These are phyloP conservation scores for Wallacemonas sp. DNA, from an alignment of 208 protist species.

Conservation along the genomic window DNA sequence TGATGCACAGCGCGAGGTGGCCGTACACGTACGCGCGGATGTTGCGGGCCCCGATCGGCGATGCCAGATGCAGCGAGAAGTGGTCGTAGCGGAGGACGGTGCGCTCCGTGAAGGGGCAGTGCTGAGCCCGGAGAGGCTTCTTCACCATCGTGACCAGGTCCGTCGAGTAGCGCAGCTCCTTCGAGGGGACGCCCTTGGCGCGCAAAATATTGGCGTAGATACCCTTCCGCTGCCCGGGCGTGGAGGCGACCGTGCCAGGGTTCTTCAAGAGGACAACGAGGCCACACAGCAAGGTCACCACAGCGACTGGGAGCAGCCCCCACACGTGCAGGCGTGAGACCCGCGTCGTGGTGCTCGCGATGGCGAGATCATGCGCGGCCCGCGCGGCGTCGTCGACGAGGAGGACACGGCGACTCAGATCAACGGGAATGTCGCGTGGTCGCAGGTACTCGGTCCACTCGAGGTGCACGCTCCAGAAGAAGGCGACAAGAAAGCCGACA, in stretches of 20 bases:
- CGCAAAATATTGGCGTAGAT: slow-evolving; percentile 55
- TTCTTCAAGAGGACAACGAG: slow-evolving; percentile 25
- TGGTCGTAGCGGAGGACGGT: slow-evolving; percentile 81
- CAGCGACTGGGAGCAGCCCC: slow-evolving; percentile 22
- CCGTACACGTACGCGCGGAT: slow-evolving; percentile 58
- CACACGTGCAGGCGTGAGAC: not conserved
- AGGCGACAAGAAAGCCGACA: slow-evolving; percentile 23
- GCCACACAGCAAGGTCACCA: slow-evolving; percentile 18
- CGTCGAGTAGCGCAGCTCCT: slow-evolving; percentile 43
- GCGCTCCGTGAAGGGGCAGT: slow-evolving; percentile 50
- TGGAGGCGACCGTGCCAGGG: slow-evolving; percentile 37
- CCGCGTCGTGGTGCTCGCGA: no score
- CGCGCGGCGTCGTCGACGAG: no score
- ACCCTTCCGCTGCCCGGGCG: slow-evolving; percentile 47
- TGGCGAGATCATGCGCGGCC: not conserved
- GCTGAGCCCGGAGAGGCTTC: slow-evolving; percentile 82
- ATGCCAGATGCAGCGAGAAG: slow-evolving; percentile 67
- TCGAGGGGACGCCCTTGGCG: slow-evolving; percentile 22
- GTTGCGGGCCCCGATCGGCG: slow-evolving; percentile 75
- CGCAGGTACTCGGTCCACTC: not conserved
- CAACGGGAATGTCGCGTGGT: no score
- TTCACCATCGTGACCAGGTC: slow-evolving; percentile 63
- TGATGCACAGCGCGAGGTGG: slow-evolving; percentile 25
- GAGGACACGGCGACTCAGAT: no score
- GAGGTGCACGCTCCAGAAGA: slow-evolving; percentile 4